Evolutionary conservation across 2,329 filamentous ascomycete genomes (phyloP).

Genomic region (Bipolaris victoriae): DNA sequence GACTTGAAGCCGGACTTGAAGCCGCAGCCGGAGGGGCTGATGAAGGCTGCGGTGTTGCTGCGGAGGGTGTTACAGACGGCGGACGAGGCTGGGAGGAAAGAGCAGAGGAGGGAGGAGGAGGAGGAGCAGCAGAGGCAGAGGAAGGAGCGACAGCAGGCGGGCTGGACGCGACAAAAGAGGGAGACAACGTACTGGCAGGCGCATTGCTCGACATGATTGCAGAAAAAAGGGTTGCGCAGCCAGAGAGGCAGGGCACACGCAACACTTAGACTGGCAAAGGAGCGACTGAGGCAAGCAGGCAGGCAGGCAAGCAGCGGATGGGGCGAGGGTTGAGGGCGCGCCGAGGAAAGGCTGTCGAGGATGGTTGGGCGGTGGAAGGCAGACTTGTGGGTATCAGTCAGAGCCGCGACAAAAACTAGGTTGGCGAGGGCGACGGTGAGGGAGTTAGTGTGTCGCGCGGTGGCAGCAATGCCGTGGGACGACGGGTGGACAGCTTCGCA

Average conservation of each 20-base stretch:
- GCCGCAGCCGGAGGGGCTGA: conserved; percentile 24
- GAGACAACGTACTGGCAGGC: conserved; percentile 45
- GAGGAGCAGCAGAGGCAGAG: conserved; percentile 22
- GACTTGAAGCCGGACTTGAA: conserved; percentile 15
- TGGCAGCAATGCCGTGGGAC: conserved; percentile 23
- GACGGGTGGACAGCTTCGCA: conserved; percentile 6
- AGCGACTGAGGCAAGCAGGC: conserved; percentile 5
- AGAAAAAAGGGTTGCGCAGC: conserved; percentile 15
- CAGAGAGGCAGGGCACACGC: conserved; percentile 13
- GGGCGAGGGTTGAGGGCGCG: conserved; percentile 4
- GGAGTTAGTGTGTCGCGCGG: conserved; percentile 31
- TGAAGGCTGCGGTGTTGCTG: conserved; percentile 32
- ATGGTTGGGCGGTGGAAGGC: conserved; percentile 1
- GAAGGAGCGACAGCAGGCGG: conserved; percentile 8
- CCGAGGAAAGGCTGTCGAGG: conserved; percentile 1
- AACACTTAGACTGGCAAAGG: conserved; percentile 8
- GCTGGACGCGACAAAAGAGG: conserved; percentile 23
- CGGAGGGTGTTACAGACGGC: conserved; percentile 30
- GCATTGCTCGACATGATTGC: conserved; percentile 38
- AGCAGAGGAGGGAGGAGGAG: conserved; percentile 14
- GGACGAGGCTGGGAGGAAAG: conserved; percentile 18
- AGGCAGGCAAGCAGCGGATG: neutral
- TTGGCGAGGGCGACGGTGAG: conserved; percentile 23
- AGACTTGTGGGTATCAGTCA: neutral
- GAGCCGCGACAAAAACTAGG: neutral